Percentiles rank a stretch among this genome's conserved stretches.
Conservation (phyloP, 805 yeast genomes). For the Suhomyces sp. region DNA sequence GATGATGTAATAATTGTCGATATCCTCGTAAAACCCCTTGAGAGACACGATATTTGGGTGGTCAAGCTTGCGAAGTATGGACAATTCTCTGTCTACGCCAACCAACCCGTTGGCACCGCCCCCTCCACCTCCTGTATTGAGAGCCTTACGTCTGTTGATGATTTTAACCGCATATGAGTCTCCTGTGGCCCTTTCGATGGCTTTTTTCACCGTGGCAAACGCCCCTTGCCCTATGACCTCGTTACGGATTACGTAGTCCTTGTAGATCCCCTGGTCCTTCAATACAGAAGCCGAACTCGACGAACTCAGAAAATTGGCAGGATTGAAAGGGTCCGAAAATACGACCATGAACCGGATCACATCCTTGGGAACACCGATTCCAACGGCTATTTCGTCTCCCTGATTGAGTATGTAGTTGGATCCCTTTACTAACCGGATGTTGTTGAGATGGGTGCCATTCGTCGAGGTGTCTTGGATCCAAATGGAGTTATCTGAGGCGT, state of each 20-base stretch:
- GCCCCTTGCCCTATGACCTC: slow-evolving; percentile 98
- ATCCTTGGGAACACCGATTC: slow-evolving; percentile 79
- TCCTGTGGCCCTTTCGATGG: slow-evolving; percentile 82
- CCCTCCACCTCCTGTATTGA: slow-evolving; percentile 65
- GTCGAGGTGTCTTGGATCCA: slow-evolving; percentile 80
- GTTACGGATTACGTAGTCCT: slow-evolving; percentile 73
- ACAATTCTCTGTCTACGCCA: slow-evolving; percentile 85
- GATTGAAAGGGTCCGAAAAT: slow-evolving; percentile 43
- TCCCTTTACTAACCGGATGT: slow-evolving; percentile 67
- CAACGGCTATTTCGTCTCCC: slow-evolving; percentile 92
- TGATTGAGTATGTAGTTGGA: slow-evolving; percentile 79
- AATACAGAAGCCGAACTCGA: slow-evolving; percentile 27
- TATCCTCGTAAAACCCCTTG: slow-evolving; percentile 83
- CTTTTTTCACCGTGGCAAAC: slow-evolving; percentile 92
- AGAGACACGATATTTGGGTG: slow-evolving; percentile 85
- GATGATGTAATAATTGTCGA: slow-evolving; percentile 75
- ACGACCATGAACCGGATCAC: slow-evolving; percentile 52
- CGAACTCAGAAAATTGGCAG: slow-evolving; percentile 17
- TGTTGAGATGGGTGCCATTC: slow-evolving; percentile 89
- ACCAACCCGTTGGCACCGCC: slow-evolving; percentile 52
- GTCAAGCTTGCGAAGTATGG: slow-evolving; percentile 69
- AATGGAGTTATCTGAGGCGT: slow-evolving; percentile 50
- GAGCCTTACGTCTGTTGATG: slow-evolving; percentile 72
- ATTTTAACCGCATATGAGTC: slow-evolving; percentile 88
- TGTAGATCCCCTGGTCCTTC: slow-evolving; percentile 56